Percentiles rank a stretch among this genome's conserved stretches.
phyloP scores from a whole-genome alignment of 1,284 basidiomycete genomes.

The Melampsora larici-populina region DNA sequence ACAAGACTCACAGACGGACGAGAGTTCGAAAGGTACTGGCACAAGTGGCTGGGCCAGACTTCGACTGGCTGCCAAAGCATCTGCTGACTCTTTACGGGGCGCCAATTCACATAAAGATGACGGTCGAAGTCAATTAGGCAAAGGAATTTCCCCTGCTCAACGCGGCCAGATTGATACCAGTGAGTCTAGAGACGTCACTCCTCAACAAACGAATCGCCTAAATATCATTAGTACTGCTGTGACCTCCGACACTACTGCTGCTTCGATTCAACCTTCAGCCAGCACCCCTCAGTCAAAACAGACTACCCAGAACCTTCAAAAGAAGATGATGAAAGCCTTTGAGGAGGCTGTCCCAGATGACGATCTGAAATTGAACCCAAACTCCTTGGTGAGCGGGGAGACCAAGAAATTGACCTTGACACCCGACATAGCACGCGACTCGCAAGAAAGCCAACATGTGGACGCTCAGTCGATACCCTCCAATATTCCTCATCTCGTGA shows the following conservation, averaged over 20 bases:
- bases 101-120: slow-evolving; percentile 33
- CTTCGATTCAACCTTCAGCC: slow-evolving; percentile 3
- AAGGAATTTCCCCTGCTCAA: slow-evolving; percentile 37
- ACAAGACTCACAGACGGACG: slow-evolving; percentile 11
- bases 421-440: slow-evolving; percentile 37
- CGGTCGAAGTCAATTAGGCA: slow-evolving; percentile 34
- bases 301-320: background rate
- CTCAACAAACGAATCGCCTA: background rate
- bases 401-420: slow-evolving; percentile 43
- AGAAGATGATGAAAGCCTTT: background rate
- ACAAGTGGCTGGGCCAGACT: slow-evolving; percentile 41
- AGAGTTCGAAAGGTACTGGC: background rate
- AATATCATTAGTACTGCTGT: background rate
- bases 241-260: background rate
- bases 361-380: slow-evolving; percentile 8
- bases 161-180: slow-evolving; percentile 29
- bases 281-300: background rate
- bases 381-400: slow-evolving; percentile 9
- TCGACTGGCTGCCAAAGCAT: slow-evolving; percentile 39
- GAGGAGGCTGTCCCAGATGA: background rate
- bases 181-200: background rate
- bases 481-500: slow-evolving; percentile 3
- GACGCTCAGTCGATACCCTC: slow-evolving; percentile 11
- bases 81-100: slow-evolving; percentile 41
- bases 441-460: background rate